Evolutionary conservation across 1,284 basidiomycete species (phyloP), one percentile per base, ranked within the genome.

Genomic region (Ceratobasidium sp.): DNA sequence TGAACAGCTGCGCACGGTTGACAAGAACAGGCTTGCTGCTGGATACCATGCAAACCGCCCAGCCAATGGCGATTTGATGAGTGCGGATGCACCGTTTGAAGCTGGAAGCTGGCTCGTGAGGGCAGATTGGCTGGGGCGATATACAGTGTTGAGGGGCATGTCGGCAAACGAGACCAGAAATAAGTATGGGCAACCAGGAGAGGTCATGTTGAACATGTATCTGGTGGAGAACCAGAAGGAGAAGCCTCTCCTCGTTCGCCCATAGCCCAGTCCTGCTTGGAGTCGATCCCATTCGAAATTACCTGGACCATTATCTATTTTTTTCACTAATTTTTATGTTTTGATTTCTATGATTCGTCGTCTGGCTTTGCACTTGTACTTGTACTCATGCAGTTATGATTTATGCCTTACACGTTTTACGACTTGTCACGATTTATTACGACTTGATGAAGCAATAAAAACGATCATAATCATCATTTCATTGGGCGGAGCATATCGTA

Each of bases 61-160:
- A n/a, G 3, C 21, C 21, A 55, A 55, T 4, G 64, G 64, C 3
- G 36, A 5, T 8, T 36, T 48, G n/a, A 67, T 26, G 36, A 67
- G 46, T 34, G 64, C 64, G 8, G 64, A 67, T 21, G 50, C 64
- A 36, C 64, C 64, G 26, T 67, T 67, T 43, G 64, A 67, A 26
- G 48, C 64, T 10, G 64, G 50, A 4, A 67, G 64, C 34, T 67
- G 64, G 64, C 50, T 67, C 16, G 64, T 67, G 4, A 4, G 64
- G 16, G 64, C 64, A 10, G 64, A 67, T 55, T 67, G 64, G 64
- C 36, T 67, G 50, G 64, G 64, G 12, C 64, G 30, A 26, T 41
- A 55, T 23, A 67, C 64, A 21, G 64, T 67, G 12, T 55, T 67
- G 64, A 48, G 64, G 21, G 64, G 64, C 9, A 55, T 67, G 64